Conservation (phyloP, 306 rosid species). For the Canavalia ensiformis region DNA sequence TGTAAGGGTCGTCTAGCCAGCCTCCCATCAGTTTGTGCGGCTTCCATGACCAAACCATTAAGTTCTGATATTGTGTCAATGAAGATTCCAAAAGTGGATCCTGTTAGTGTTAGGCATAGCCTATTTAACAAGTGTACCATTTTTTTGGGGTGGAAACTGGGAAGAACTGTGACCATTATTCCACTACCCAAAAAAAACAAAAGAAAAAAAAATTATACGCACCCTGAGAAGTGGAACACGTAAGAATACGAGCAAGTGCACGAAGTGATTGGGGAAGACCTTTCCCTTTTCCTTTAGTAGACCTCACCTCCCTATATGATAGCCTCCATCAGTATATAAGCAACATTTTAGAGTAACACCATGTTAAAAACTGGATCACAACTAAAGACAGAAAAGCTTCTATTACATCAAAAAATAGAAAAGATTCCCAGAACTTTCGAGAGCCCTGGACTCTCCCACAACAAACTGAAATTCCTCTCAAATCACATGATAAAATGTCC, state of each 20-base stretch:
- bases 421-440: too few species aligned
- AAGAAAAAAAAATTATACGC: background rate
- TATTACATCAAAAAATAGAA: too few species aligned
- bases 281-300: slow-evolving; percentile 67
- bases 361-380: background rate
- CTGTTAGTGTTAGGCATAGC: background rate
- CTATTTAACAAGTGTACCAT: slow-evolving; percentile 19
- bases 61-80: slow-evolving; percentile 63
- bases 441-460: too few species aligned
- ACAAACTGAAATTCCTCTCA: too few species aligned
- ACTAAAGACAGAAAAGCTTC: too few species aligned
- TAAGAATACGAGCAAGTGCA: slow-evolving; percentile 75
- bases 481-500: too few species aligned
- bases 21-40: slow-evolving; percentile 76
- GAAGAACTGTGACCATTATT: slow-evolving; percentile 18
- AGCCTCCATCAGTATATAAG: slow-evolving; percentile 46
- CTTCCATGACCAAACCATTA: slow-evolving; percentile 63
- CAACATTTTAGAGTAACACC: slow-evolving; percentile 47
- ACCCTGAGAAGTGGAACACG: slow-evolving; percentile 70
- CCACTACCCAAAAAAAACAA: background rate
- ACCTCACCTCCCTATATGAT: slow-evolving; percentile 71
- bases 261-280: slow-evolving; percentile 86
- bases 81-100: slow-evolving; percentile 41
- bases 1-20: slow-evolving; percentile 72
- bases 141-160: background rate